Base-by-base conservation (phyloP, 352 stramenopile genomes). In the Thalassiosira gravida region DNA sequence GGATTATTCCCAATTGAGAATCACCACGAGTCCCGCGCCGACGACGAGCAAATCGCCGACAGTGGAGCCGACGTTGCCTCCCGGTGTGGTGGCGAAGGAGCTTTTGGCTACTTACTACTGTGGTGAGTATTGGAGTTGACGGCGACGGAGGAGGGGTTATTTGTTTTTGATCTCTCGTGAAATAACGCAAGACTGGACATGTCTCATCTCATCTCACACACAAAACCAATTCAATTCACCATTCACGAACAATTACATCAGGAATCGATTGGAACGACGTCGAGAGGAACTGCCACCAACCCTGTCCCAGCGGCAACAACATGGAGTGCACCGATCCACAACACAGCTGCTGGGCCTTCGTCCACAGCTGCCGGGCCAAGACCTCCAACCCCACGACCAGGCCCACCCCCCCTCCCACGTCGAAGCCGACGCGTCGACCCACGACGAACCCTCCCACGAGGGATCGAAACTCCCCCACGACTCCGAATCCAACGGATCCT, bases 221-320 rank as follows among this genome's bases (percentile, higher is more conserved):
- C 13, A 13, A 44, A 44, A 44, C 35, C 35, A 44, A 44, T 44
- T 44, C 6, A 6, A 44, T 44, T 13, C 35, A n/a, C n/a, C n/a
- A n/a, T n/a, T n/a, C n/a, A n/a, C n/a, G n/a, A n/a, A n/a, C n/a
- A n/a, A n/a, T n/a, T n/a, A n/a, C n/a, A n/a, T n/a, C 46, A 86
- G 89, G 89, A 49, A 86, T 56, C 14, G 84, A 92, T 71, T 94
- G 90, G 90, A 83, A 90, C 63, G 82, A 94, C 87, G 90, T 91
- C 5, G 68, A 86, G 9, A 61, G 80, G 44, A 86, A 89, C 67
- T 94, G 90, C 74, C 67, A 81, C n/a, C 80, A 78, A 42, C 80
- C 83, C 13, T 94, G 90, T 78, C 90, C 90, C 13, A 72, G 52
- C 39, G 90, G 87, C 44, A 79, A 78, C 59, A 69, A 81, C 24